Percentiles rank a stretch among this genome's conserved stretches.
Evolutionary conservation across 1,284 basidiomycete genomes (phyloP).

Genomic region (Ustilago sp.): DNA sequence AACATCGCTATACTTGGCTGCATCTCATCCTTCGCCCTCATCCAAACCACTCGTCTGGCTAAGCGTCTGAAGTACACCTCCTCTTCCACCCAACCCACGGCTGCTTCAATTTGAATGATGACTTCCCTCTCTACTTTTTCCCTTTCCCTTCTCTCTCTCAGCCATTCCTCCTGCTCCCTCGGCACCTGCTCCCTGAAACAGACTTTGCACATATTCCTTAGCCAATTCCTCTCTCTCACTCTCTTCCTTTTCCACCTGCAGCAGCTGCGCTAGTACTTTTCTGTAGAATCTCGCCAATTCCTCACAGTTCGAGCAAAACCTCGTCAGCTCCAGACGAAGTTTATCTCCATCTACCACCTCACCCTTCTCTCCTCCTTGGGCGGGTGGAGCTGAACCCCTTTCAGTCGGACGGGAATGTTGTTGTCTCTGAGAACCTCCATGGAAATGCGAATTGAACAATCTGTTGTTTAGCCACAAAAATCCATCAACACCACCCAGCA

Average conservation of each 20-base stretch:
- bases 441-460: slow-evolving; percentile 55
- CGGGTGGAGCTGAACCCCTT: background rate
- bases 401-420: background rate
- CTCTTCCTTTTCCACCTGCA: slow-evolving; percentile 42
- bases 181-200: slow-evolving; percentile 1
- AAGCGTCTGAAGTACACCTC: background rate
- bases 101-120: slow-evolving; percentile 2
- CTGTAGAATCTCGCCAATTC: slow-evolving; percentile 60
- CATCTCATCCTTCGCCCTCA: background rate
- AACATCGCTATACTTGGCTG: too few species aligned
- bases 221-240: slow-evolving; percentile 17
- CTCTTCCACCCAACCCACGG: slow-evolving; percentile 1
- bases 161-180: background rate
- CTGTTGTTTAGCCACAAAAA: slow-evolving; percentile 69
- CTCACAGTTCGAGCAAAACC: slow-evolving; percentile 54
- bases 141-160: background rate
- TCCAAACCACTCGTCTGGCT: background rate
- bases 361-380: background rate
- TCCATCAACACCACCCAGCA: slow-evolving; percentile 62
- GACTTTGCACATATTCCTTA: slow-evolving; percentile 16
- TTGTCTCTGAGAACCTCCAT: background rate
- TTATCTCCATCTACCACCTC: slow-evolving; percentile 49
- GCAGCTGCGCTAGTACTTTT: slow-evolving; percentile 36
- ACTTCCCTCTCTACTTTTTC: slow-evolving; percentile 28
- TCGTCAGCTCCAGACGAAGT: slow-evolving; percentile 52